Base-by-base conservation (phyloP, 2,329 filamentous ascomycete genomes). In the Ceratocystis variospora region DNA sequence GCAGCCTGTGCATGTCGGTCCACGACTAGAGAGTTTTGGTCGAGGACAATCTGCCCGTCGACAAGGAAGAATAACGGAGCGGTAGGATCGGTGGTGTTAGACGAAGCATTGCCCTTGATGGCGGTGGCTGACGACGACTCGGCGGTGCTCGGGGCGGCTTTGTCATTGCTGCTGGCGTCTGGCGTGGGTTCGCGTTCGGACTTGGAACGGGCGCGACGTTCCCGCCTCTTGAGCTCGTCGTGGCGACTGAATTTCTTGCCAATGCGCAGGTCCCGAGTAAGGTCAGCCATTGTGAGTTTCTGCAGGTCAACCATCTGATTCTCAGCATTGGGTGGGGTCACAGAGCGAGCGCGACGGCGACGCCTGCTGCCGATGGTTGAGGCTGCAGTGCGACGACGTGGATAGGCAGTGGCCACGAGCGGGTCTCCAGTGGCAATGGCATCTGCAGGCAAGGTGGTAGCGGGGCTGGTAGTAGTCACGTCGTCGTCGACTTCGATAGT, bases 211-310 rank as follows among this genome's bases (percentile, higher is more conserved):
- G 71, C 71, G 65, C 79, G 76, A 63, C 81, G 77, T 75, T 89
- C 82, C 55, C 89, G 84, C 70, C 86, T 80, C 53, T 85, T 83
- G 71, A 94, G 85, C 71, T 88, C 85, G 71, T 86, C 84, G 70
- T 90, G 88, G 2, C 86, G 82, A 71, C 85, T 86, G 66, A 90
- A 92, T 68, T 87, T 85, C 73, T 88, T 89, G 67, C 89, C 89
- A 66, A 87, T 86, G 25, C 81, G 80, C 64, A 88, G 77, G 71
- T 90, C 87, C 68, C 81, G 83, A 62, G 84, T 88, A 2, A 94
- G 76, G 67, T 90, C 87, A 55, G 80, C 82, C 85, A 94, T 90
- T 65, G 84, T 89, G 31, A 88, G 80, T 2, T 80, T 81, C 28
- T 81, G 81, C 25, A 83, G 78, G 71, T 91, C 87, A 65, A 93